A percentile compares a stretch with the other conserved stretches of the same genome.
phyloP scores from a whole-genome alignment of 2,329 filamentous ascomycete genomes.

The Fusarium begoniae region DNA sequence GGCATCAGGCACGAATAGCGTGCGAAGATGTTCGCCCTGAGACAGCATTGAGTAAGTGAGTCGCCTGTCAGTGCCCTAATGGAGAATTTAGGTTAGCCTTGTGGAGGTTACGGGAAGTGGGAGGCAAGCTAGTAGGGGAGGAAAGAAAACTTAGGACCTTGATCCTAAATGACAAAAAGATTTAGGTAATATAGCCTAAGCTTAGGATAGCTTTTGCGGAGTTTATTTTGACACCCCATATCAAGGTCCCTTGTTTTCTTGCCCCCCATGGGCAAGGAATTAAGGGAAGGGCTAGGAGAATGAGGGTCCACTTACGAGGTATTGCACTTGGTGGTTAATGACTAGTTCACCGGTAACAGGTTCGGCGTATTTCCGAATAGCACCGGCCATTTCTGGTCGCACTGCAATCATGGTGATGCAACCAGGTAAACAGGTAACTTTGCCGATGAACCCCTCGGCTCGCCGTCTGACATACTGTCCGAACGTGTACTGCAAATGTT shows the following conservation, averaged over 20 bases:
- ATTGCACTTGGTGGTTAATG: constrained; percentile 36
- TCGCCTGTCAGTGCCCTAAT: constrained; percentile 32
- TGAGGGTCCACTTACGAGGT: constrained; percentile 16
- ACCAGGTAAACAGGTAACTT: constrained; percentile 34
- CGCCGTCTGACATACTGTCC: constrained; percentile 33
- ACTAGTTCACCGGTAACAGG: constrained; percentile 30
- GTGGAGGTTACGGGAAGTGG: background rate
- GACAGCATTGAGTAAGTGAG: constrained; percentile 38
- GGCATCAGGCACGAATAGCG: constrained; percentile 46
- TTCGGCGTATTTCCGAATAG: constrained; percentile 34
- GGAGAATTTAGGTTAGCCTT: background rate
- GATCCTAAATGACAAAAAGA: too few species aligned
- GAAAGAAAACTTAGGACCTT: too few species aligned
- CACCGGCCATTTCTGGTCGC: constrained; percentile 33
- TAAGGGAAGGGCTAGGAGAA: background rate
- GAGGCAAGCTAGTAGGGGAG: too few species aligned
- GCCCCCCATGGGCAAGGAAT: background rate
- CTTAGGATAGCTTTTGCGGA: too few species aligned
- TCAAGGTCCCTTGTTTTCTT: too few species aligned
- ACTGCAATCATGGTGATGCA: constrained; percentile 39
- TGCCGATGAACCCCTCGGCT: constrained; percentile 28
- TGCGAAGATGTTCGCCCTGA: constrained; percentile 33
- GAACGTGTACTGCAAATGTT: constrained; percentile 24
- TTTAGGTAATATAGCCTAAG: too few species aligned
- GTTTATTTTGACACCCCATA: too few species aligned